Percentiles rank a stretch among this genome's conserved stretches.
These are phyloP conservation scores for Calophaca sinica DNA, from an alignment of 306 rosid genomes.

Conservation along the genomic window DNA sequence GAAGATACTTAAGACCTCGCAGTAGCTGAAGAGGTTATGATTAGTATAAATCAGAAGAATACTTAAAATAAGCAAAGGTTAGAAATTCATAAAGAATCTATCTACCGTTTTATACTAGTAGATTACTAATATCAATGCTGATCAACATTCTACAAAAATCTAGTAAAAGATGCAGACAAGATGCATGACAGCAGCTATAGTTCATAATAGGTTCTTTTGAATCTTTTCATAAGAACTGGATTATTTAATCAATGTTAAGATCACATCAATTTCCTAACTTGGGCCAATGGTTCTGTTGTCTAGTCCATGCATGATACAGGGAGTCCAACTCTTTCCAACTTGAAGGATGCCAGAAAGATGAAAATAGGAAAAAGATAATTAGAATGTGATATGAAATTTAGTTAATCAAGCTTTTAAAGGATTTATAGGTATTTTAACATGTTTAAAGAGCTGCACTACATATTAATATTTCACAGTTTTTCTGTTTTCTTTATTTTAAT, in stretches of 20 bases:
- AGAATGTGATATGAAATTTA: too few species aligned
- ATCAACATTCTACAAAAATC: neutral
- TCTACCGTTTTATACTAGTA: constrained; percentile 5
- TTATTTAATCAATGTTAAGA: constrained; percentile 9
- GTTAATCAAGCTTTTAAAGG: neutral
- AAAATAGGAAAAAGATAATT: neutral
- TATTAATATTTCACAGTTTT: neutral
- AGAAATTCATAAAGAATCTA: neutral
- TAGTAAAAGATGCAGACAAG: neutral
- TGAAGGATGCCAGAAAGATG: constrained; percentile 14
- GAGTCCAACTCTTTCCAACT: constrained; percentile 6
- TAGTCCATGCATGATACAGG: constrained; percentile 15
- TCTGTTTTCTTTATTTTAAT: neutral
- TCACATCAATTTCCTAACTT: neutral
- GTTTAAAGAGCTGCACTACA: neutral
- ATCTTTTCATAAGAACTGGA: constrained; percentile 5
- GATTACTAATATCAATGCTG: neutral
- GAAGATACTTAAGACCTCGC: constrained; percentile 85
- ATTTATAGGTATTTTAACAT: neutral
- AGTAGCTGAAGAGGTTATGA: constrained; percentile 61
- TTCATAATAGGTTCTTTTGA: neutral
- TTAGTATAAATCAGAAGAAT: constrained; percentile 40
- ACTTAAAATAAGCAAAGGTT: neutral
- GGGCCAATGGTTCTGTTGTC: neutral
- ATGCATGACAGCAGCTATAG: neutral